Evolutionary conservation across 2,329 filamentous ascomycete genomes (phyloP).

Genomic region (Penicillium italicum): DNA sequence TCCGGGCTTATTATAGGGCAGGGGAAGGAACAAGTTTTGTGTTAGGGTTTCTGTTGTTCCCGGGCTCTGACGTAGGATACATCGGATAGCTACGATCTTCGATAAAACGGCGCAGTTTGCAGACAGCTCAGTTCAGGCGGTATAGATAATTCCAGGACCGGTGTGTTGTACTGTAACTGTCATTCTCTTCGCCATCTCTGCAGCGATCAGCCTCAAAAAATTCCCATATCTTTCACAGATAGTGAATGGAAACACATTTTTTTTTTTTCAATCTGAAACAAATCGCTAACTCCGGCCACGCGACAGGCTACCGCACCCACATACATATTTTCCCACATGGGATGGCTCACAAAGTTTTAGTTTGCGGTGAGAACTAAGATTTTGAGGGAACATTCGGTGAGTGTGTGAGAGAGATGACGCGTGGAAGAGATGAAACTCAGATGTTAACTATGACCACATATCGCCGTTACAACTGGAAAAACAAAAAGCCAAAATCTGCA

Average conservation of each 20-base stretch:
- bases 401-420: too few species aligned
- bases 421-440: neutral
- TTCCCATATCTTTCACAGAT: neutral
- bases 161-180: neutral
- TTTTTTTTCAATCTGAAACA: slow-evolving; percentile 15
- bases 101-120: neutral
- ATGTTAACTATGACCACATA: neutral
- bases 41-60: neutral
- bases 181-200: neutral
- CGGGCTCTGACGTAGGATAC: neutral
- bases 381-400: too few species aligned
- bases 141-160: neutral
- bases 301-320: slow-evolving; percentile 17
- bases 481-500: neutral
- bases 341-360: slow-evolving; percentile 19
- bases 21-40: neutral
- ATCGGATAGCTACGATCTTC: neutral
- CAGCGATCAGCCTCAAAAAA: slow-evolving; percentile 12
- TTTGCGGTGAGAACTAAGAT: slow-evolving; percentile 7
- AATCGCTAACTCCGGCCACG: slow-evolving; percentile 18
- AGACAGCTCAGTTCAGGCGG: neutral
- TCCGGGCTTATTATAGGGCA: neutral
- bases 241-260: neutral
- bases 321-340: slow-evolving; percentile 16
- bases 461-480: neutral